Evolutionary conservation across 2,329 filamentous ascomycete species (phyloP), one percentile per base, ranked within the genome.

Genomic region (Amphichorda felina): DNA sequence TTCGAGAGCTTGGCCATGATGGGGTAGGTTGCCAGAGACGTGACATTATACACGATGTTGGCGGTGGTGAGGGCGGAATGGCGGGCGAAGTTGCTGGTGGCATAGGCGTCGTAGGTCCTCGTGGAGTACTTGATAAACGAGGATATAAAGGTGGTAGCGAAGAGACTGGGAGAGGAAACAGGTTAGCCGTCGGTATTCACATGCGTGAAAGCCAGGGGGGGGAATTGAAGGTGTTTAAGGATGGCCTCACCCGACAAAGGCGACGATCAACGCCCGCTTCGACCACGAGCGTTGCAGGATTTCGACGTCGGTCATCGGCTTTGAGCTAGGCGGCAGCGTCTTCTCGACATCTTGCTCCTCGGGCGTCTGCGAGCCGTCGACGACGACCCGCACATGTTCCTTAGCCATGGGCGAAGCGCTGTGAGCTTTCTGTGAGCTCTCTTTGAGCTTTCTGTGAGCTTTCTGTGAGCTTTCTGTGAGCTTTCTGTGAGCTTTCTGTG

Each of bases 1-100:
- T 77, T 68, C 31, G 73, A 63, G 17, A 76, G 57, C 47, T 77
- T 77, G 19, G 72, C 72, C 53, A 77, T 63, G 8, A 74, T 67
- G 5, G 74, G 69, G 44, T 74, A 74, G 7, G 69, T 63, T 4
- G 72, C 66, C 17, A 71, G 66, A 44, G 55, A 50, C 26, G 69
- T 66, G 28, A 66, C 59, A 30, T 54, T 61, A 3, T 63, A 51
- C 0, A 72, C 60, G 33, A 72, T 64, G 29, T 61, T 57, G 22
- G 66, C 60, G 3, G 68, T 61, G 2, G 62, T 60, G 17, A 70
- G 52, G 5, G 69, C 53, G 5, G 68, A 70, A 44, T 73, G 70
- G 11, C 56, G 50, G 25, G 58, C 49, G 38, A 70, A 73, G 10
- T 43, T 44, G 27, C 51, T 55, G 0, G 54, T 55, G 3, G 53